These are phyloP conservation scores for Sphagnurus paluster DNA, from an alignment of 1,284 basidiomycete genomes.

Conservation along the genomic window DNA sequence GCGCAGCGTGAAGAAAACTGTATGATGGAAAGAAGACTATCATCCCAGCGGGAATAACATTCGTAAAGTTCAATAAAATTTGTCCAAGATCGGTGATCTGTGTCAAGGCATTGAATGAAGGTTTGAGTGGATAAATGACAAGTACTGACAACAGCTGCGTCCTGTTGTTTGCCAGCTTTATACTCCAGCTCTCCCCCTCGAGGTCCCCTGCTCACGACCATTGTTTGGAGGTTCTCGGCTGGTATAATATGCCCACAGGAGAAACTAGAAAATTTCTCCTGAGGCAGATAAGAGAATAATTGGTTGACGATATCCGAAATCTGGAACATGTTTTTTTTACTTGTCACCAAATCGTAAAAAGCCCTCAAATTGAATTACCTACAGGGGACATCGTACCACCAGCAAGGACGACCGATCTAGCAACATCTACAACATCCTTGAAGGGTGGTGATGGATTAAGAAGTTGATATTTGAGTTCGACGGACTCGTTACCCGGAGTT, in stretches of 20 bases:
- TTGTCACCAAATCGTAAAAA: slow-evolving; percentile 16
- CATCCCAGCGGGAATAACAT: slow-evolving; percentile 83
- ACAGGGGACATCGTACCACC: slow-evolving; percentile 99
- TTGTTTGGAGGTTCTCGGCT: slow-evolving; percentile 71
- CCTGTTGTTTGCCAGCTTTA: slow-evolving; percentile 78
- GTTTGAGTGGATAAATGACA: not conserved
- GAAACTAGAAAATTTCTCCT: slow-evolving; percentile 71
- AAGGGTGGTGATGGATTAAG: slow-evolving; percentile 94
- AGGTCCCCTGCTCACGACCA: slow-evolving; percentile 81
- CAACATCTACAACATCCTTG: slow-evolving; percentile 75
- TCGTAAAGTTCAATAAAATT: slow-evolving; percentile 77
- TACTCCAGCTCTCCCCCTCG: slow-evolving; percentile 79
- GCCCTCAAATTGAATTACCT: slow-evolving; percentile 20
- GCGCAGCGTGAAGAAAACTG: slow-evolving; percentile 73
- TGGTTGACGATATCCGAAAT: slow-evolving; percentile 88
- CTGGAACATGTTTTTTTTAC: slow-evolving; percentile 39
- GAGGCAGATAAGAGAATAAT: slow-evolving; percentile 71
- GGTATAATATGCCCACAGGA: slow-evolving; percentile 96
- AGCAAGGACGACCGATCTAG: slow-evolving; percentile 84
- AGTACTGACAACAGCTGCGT: slow-evolving; percentile 60
- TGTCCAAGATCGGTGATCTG: slow-evolving; percentile 87
- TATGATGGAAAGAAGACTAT: slow-evolving; percentile 97
- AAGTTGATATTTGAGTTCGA: slow-evolving; percentile 88
- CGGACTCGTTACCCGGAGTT: slow-evolving; percentile 40
- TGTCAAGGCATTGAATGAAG: not conserved